Evolutionary conservation across 768 basidiomycete species (phyloP).

Genomic region (Galerina sulciceps): DNA sequence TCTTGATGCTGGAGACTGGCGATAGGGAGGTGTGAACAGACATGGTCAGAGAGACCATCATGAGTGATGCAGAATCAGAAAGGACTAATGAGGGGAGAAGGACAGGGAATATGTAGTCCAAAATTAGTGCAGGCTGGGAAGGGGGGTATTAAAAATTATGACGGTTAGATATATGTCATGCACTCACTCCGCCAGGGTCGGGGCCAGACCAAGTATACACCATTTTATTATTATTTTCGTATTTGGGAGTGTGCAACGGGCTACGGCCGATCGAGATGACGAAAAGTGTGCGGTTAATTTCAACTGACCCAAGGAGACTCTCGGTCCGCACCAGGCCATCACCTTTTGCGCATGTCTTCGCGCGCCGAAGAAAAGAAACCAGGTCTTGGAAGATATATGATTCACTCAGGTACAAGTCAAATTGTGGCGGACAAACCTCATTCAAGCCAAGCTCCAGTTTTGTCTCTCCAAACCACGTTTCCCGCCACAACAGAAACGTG

Average conservation of each 20-base stretch:
- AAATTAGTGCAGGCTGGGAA: slow-evolving; percentile 3
- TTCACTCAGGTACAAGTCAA: neutral
- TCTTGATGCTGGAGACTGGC: slow-evolving; percentile 12
- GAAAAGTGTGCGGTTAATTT: slow-evolving; percentile 1
- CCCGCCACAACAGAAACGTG: slow-evolving; percentile 1
- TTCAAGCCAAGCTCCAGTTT: neutral
- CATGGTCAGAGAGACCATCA: slow-evolving; percentile 9
- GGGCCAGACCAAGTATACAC: slow-evolving; percentile 1
- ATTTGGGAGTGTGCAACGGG: neutral
- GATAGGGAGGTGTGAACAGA: slow-evolving; percentile 12
- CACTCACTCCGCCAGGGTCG: slow-evolving; percentile 10
- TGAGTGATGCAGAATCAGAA: neutral
- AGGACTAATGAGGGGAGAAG: neutral
- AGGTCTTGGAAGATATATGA: neutral
- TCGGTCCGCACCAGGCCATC: too few species aligned
- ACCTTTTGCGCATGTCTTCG: neutral
- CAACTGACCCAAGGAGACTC: neutral
- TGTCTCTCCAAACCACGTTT: neutral
- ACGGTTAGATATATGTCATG: slow-evolving; percentile 17
- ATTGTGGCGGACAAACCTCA: neutral
- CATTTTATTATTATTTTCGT: neutral
- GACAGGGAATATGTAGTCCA: slow-evolving; percentile 10
- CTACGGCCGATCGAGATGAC: slow-evolving; percentile 7
- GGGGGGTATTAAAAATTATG: neutral
- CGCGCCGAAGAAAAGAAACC: too few species aligned